These are phyloP conservation scores for Astrothelium macrocarpum DNA, from an alignment of 495 filamentous ascomycete species.

Conservation along the genomic window DNA sequence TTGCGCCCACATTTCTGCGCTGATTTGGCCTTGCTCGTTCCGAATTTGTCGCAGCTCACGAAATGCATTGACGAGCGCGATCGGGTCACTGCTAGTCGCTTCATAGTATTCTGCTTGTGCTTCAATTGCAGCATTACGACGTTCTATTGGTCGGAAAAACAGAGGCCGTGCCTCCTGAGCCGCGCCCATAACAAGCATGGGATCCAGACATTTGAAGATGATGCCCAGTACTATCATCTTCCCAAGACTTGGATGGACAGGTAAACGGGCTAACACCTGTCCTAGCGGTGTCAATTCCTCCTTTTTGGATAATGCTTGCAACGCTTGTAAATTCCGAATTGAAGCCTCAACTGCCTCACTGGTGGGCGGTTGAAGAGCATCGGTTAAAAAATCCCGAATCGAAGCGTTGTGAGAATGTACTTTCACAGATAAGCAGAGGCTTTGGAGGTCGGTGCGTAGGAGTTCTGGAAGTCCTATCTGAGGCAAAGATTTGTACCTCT, in stretches of 20 bases:
- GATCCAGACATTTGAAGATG: slow-evolving; percentile 53
- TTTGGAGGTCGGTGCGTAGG: slow-evolving; percentile 42
- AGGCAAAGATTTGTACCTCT: slow-evolving; percentile 41
- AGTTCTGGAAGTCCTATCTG: slow-evolving; percentile 41
- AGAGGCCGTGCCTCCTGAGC: slow-evolving; percentile 33
- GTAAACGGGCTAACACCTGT: slow-evolving; percentile 38
- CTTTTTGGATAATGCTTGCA: slow-evolving; percentile 42
- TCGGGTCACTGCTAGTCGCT: slow-evolving; percentile 42
- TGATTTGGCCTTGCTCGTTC: slow-evolving; percentile 8
- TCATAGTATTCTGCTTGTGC: slow-evolving; percentile 34
- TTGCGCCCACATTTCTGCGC: background rate
- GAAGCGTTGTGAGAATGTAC: slow-evolving; percentile 36
- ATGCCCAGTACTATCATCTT: slow-evolving; percentile 51
- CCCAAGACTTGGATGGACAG: slow-evolving; percentile 42
- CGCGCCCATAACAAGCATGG: slow-evolving; percentile 46
- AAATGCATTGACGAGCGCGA: slow-evolving; percentile 44
- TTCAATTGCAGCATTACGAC: slow-evolving; percentile 25
- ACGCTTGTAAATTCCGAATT: slow-evolving; percentile 35
- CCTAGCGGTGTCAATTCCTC: slow-evolving; percentile 47
- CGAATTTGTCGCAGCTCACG: slow-evolving; percentile 32
- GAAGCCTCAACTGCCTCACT: slow-evolving; percentile 36
- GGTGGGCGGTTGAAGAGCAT: slow-evolving; percentile 46
- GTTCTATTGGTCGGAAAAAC: slow-evolving; percentile 35
- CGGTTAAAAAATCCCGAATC: slow-evolving; percentile 40
- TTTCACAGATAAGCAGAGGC: slow-evolving; percentile 41